Base-by-base conservation (phyloP, 139 green algal species). In the Astrephomene gubernaculifera region DNA sequence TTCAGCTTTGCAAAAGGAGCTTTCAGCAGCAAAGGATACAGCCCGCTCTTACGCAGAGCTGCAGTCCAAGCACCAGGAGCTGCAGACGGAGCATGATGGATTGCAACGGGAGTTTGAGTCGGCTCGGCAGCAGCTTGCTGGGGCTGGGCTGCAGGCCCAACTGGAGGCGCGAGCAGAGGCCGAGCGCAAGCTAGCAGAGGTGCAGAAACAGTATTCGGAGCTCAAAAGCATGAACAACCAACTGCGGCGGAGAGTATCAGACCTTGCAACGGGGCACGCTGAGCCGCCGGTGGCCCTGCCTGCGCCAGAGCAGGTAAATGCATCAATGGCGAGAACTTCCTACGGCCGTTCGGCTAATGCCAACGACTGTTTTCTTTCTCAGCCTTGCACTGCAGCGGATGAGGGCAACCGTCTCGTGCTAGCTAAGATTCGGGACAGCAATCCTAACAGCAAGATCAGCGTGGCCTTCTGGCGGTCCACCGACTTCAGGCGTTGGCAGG, bases 221-320 rank as follows among this genome's bases (percentile, higher is more conserved):
- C 43, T 84, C 7, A 84, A 84, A 44, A 84, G 44, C 33, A 53
- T 84, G 61, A 74, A 84, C 63, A 84, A 84, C 21, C 78, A 84
- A 31, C 78, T 84, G 25, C 61, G 78, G 22, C 49, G 78, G 29
- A 21, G 78, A 19, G 78, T 84, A n/a, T 84, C 78, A 27, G 78
- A 84, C 44, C 44, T 84, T 17, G 78, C 78, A 2, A 84, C 78
- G 1, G 78, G 78, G 41, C 78, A 84, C 31, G 78, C 78, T 24
- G 78, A 84, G 63, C 78, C 78, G 61, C 43, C 70, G 43, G 27
- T 41, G 3, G 43, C 70, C 44, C 45, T 22, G 29, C 43, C 78
- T n/a, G 31, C 31, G 25, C 31, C 41, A 41, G 61, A 64, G 63
- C 43, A 84, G 78, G 61, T 82, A 39, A 60, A 71, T 78, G 70